Evolutionary conservation across 192 early-diverging fungal genomes (phyloP).

Genomic region (Coemansia sp.): DNA sequence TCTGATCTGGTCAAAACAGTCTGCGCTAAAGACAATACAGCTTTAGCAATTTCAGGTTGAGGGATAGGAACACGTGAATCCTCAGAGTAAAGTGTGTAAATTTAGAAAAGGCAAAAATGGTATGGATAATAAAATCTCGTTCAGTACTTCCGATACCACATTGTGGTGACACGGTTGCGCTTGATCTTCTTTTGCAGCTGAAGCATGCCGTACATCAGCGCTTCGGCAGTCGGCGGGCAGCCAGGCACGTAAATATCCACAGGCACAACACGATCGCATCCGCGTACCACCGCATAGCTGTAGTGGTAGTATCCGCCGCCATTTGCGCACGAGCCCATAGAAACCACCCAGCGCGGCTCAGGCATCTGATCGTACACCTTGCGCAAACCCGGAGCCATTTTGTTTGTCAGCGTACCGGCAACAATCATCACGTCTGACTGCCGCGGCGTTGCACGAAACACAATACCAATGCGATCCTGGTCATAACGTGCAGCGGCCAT

Average conservation of each 20-base stretch:
- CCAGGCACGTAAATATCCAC: constrained; percentile 96
- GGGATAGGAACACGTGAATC: background rate
- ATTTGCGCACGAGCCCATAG: constrained; percentile 98
- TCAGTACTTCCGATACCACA: constrained; percentile 79
- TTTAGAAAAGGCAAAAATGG: too few species aligned
- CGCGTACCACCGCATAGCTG: constrained; percentile 92
- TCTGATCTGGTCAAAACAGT: too few species aligned
- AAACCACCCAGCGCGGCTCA: constrained; percentile 97
- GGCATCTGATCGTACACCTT: constrained; percentile 86
- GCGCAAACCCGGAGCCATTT: constrained; percentile 90
- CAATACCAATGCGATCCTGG: constrained; percentile 96
- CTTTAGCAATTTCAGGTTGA: background rate
- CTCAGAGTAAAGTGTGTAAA: constrained; percentile 11
- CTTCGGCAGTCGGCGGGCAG: constrained; percentile 96
- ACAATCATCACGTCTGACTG: constrained; percentile 99
- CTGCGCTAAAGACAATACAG: too few species aligned
- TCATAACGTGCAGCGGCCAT: constrained; percentile 95
- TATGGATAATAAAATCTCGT: too few species aligned
- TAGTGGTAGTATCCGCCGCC: constrained; percentile 99
- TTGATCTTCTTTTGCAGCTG: constrained; percentile 99
- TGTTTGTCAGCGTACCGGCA: constrained; percentile 97
- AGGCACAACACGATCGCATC: constrained; percentile 95
- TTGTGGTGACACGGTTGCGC: constrained; percentile 69
- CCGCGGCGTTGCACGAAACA: constrained; percentile 94
- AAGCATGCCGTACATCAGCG: constrained; percentile 92